These are phyloP conservation scores for Scalesia atractyloides DNA, from an alignment of 129 eudicot genomes.

Conservation along the genomic window DNA sequence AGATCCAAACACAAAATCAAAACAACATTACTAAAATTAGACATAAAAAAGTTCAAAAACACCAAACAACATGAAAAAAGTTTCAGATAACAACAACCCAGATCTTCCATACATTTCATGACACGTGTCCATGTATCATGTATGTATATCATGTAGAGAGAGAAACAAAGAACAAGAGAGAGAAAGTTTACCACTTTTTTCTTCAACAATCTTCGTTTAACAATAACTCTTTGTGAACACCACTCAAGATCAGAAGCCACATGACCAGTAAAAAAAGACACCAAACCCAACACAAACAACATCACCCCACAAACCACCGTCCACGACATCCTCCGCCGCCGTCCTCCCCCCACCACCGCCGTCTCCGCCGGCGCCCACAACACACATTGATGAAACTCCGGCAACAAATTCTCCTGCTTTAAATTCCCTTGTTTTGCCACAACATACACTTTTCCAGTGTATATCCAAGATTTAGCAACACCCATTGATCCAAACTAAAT, in stretches of 20 bases:
- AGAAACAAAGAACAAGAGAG: neutral
- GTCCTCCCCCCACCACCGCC: constrained; percentile 35
- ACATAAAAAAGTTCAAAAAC: neutral
- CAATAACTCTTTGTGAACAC: constrained; percentile 56
- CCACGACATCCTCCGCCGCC: constrained; percentile 61
- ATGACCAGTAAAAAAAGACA: constrained; percentile 76
- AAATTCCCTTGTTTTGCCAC: constrained; percentile 26
- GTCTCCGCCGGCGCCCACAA: constrained; percentile 42
- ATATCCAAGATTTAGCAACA: constrained; percentile 50
- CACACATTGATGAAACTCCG: constrained; percentile 40
- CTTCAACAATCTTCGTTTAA: constrained; percentile 43
- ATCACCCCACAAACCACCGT: constrained; percentile 75
- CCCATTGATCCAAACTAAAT: constrained; percentile 29
- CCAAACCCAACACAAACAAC: constrained; percentile 70
- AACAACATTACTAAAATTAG: neutral
- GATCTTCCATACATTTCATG: constrained; percentile 8
- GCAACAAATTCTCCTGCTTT: constrained; percentile 27
- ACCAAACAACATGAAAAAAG: constrained; percentile 1
- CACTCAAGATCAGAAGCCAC: constrained; percentile 82
- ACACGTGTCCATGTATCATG: neutral
- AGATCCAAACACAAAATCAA: neutral
- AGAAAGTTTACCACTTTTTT: constrained; percentile 44
- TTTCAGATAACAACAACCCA: constrained; percentile 7
- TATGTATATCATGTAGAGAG: neutral
- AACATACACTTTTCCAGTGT: constrained; percentile 39